Base-by-base conservation (phyloP, 306 rosid genomes). In the Chamaecrista fasciculata region DNA sequence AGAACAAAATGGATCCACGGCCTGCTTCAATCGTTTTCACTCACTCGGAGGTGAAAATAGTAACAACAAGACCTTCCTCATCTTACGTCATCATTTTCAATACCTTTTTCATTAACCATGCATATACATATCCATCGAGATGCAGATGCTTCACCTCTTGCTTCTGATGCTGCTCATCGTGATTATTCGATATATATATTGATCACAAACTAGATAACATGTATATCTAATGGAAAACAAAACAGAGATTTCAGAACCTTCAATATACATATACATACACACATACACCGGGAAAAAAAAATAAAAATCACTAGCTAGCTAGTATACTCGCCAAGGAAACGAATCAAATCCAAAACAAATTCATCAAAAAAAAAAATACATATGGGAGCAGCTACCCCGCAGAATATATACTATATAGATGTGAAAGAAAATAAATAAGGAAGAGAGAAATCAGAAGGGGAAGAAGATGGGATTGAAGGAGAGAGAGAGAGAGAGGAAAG, bases 401-500 rank as follows among this genome's bases (percentile, higher is more conserved):
- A 79, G 64, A 66, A 74, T 71, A 80, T 57, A 76, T 52, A 48
- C 59, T 24, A 39, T 56, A 47, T 5, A 29, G 50, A 49, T 31
- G 39, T 47, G 51, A 31, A 36, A 19, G 16, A 69, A 1, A 21
- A 31, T 31, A 68, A 36, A 62, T 43, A 73, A 48, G 33, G 64
- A 24, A 44, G 31, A 28, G 71, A 23, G 48, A 66, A 44, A 25
- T 24, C 31, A 57, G 24, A 36, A 52, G 55, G 26, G 40, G 26
- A 56, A 55, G 19, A 11, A 11, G 6, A 21, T 19, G 49, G 43
- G 66, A 62, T 5, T 8, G 50, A 69, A 5, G 52, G 75, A n/a
- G 21, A 43, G 36, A 42, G 26, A 18, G 58, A 65, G 62, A 74
- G 76, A 84, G 80, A 86, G 60, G 86, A 71, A 83, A 77, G 64